Conservation (phyloP, 2,329 filamentous ascomycete species). For the Allantophomopsis lycopodina region DNA sequence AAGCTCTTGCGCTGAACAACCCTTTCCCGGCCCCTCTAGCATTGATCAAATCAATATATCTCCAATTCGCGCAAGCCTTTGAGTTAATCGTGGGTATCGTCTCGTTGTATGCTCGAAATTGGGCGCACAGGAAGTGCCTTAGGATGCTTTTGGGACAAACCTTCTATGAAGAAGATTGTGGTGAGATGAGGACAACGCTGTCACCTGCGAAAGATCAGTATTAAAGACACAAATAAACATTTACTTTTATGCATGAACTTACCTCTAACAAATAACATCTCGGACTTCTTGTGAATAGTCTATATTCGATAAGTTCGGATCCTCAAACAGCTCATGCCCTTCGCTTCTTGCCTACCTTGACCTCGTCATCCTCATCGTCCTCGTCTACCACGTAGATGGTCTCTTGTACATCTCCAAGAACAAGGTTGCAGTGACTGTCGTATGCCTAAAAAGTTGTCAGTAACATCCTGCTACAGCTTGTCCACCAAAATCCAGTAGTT, state of each 20-base stretch:
- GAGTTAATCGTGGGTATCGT: no score
- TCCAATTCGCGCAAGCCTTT: not conserved
- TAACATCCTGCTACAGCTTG: slow-evolving; percentile 3
- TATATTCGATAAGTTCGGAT: slow-evolving; percentile 19
- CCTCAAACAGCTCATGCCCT: no score
- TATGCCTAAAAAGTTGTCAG: slow-evolving; percentile 54
- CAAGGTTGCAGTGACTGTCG: slow-evolving; percentile 95
- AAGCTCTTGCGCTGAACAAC: no score
- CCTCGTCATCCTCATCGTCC: slow-evolving; percentile 65
- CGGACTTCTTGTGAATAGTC: slow-evolving; percentile 93
- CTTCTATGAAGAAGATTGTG: slow-evolving; percentile 12
- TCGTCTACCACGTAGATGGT: slow-evolving; percentile 92
- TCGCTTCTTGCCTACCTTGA: slow-evolving; percentile 40
- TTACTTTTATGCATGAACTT: slow-evolving; percentile 17
- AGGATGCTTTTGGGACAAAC: no score
- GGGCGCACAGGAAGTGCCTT: no score
- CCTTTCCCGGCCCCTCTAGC: no score
- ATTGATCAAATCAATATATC: no score
- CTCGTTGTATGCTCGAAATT: no score
- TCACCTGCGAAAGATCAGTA: slow-evolving; percentile 36
- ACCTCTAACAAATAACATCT: slow-evolving; percentile 98
- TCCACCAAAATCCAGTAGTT: not conserved
- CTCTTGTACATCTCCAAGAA: slow-evolving; percentile 92
- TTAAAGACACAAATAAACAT: not conserved
- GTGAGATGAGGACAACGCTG: slow-evolving; percentile 60